A percentile compares a stretch with the other conserved stretches of the same genome.
Conservation (phyloP, 1,284 basidiomycete species). For the Apiotrichum akiyoshidainum region DNA sequence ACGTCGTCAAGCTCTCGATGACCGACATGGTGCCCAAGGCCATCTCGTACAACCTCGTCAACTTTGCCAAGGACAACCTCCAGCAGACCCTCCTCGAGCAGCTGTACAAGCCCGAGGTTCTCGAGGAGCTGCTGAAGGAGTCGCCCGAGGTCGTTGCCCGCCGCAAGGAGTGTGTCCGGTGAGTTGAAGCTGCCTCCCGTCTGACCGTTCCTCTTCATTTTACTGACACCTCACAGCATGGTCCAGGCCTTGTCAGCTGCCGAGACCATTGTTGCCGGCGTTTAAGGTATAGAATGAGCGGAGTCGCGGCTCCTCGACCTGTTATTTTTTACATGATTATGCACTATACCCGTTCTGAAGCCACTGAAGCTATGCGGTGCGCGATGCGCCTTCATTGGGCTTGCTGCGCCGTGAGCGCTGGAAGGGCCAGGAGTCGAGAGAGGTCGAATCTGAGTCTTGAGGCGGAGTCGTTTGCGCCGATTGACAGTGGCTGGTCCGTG, state of each 20-base stretch:
- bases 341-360: conserved; percentile 5
- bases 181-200: neutral
- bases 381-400: too few relatives aligned
- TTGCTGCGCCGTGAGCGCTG: too few relatives aligned
- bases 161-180: conserved; percentile 17
- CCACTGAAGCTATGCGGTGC: too few relatives aligned
- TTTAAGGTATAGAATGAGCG: conserved; percentile 18
- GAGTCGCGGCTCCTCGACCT: neutral
- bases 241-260: conserved; percentile 84
- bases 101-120: conserved; percentile 68
- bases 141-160: conserved; percentile 55
- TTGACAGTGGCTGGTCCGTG: too few relatives aligned
- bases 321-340: conserved; percentile 6
- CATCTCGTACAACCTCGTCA: conserved; percentile 89
- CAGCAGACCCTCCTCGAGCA: conserved; percentile 34
- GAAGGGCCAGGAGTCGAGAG: too few relatives aligned
- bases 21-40: conserved; percentile 99
- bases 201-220: neutral
- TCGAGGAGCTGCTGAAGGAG: conserved; percentile 90
- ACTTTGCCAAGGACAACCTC: conserved; percentile 79
- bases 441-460: too few relatives aligned
- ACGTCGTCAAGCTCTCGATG: conserved; percentile 97
- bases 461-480: too few relatives aligned
- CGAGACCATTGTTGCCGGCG: conserved; percentile 62
- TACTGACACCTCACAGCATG: conserved; percentile 60